These are phyloP conservation scores for Suillus lakei DNA, from an alignment of 768 basidiomycete genomes.

Conservation along the genomic window DNA sequence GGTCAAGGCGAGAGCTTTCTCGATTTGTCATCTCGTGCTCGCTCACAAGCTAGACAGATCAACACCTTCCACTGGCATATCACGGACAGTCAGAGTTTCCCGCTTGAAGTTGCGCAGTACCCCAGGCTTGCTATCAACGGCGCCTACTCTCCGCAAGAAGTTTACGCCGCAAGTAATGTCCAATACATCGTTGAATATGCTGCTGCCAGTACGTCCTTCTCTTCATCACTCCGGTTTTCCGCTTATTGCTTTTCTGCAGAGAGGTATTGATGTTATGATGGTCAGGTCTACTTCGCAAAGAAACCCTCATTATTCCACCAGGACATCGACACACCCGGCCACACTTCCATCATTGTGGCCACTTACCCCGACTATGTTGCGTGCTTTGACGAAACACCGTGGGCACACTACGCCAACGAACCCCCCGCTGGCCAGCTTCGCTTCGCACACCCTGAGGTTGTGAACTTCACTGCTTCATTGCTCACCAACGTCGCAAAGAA, in stretches of 20 bases:
- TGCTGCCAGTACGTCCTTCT: slow-evolving; percentile 57
- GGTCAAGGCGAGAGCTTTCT: slow-evolving; percentile 44
- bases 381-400: slow-evolving; percentile 60
- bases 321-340: slow-evolving; percentile 88
- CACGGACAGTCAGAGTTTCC: slow-evolving; percentile 82
- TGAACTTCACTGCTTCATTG: slow-evolving; percentile 51
- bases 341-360: slow-evolving; percentile 65
- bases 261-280: slow-evolving; percentile 73
- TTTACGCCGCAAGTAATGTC: slow-evolving; percentile 63
- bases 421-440: slow-evolving; percentile 86
- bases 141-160: slow-evolving; percentile 61
- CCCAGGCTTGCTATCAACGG: slow-evolving; percentile 63
- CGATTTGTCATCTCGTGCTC: neutral
- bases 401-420: slow-evolving; percentile 66
- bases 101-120: slow-evolving; percentile 66
- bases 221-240: neutral
- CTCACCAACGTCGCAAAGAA: slow-evolving; percentile 55
- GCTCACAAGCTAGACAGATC: slow-evolving; percentile 42
- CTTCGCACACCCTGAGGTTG: slow-evolving; percentile 61
- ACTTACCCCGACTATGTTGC: slow-evolving; percentile 79
- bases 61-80: slow-evolving; percentile 88
- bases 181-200: slow-evolving; percentile 68
- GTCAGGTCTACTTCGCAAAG: slow-evolving; percentile 23
- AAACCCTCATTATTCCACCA: slow-evolving; percentile 23
- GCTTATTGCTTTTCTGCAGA: slow-evolving; percentile 36